Evolutionary conservation across 495 filamentous ascomycete genomes (phyloP).

Genomic region (Physcia stellaris): DNA sequence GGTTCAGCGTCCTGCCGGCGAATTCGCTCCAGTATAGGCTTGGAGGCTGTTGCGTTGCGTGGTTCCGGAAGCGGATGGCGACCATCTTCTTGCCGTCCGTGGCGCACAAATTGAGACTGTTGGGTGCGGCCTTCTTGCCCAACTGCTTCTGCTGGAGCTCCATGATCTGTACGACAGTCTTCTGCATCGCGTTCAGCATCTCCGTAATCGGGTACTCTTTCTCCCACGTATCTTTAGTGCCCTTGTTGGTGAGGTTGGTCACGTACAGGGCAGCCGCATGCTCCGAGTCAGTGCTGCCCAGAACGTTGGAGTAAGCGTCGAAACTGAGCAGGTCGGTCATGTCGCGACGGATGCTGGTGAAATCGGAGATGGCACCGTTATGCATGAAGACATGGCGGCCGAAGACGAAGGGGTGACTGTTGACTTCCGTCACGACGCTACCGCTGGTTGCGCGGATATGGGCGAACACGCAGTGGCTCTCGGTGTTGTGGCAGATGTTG

Average conservation of each 20-base stretch:
- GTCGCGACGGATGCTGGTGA: conserved; percentile 25
- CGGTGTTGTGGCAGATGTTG: conserved; percentile 27
- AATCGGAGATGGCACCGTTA: conserved; percentile 32
- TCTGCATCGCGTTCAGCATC: conserved; percentile 28
- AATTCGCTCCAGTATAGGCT: conserved; percentile 32
- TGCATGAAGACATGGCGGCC: conserved; percentile 37
- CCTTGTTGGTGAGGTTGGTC: conserved; percentile 25
- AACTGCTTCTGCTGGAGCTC: conserved; percentile 24
- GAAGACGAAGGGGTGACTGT: conserved; percentile 39
- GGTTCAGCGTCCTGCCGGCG: conserved; percentile 32
- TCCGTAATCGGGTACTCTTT: conserved; percentile 20
- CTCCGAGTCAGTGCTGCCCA: conserved; percentile 35
- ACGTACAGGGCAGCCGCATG: conserved; percentile 37
- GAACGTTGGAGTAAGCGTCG: conserved; percentile 29
- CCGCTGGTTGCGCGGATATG: conserved; percentile 32
- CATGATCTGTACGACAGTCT: conserved; percentile 27
- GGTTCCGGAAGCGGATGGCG: conserved; percentile 32
- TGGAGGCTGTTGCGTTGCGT: conserved; percentile 31
- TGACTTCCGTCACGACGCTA: conserved; percentile 28
- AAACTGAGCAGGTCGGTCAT: conserved; percentile 24
- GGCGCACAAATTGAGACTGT: conserved; percentile 27
- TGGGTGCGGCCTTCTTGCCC: conserved; percentile 22
- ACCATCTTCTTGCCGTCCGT: conserved; percentile 30
- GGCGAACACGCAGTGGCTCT: conserved; percentile 26
- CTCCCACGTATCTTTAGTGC: conserved; percentile 23